These are phyloP conservation scores for Fragilariopsis cylindrus DNA, from an alignment of 108 stramenopile genomes.

Conservation along the genomic window DNA sequence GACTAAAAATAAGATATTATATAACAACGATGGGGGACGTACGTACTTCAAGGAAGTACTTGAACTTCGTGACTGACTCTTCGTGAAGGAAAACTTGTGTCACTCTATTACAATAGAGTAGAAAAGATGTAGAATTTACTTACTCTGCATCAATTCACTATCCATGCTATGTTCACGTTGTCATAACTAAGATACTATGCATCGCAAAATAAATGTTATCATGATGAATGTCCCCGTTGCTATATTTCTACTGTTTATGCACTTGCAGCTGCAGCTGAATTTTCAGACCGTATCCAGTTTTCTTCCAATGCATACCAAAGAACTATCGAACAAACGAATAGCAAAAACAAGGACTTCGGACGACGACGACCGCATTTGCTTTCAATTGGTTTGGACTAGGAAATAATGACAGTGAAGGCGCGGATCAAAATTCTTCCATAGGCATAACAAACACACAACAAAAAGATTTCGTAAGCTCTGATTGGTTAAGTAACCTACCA, in stretches of 20 bases:
- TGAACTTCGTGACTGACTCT: too few relatives aligned
- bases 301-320: not conserved
- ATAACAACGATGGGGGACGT: too few relatives aligned
- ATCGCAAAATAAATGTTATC: too few relatives aligned
- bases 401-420: not conserved
- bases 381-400: slow-evolving; percentile 13
- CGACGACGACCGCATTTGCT: not conserved
- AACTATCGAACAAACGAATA: not conserved
- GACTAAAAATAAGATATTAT: too few relatives aligned
- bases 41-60: too few relatives aligned
- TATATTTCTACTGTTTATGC: not conserved
- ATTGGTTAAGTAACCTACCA: slow-evolving; percentile 8
- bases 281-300: not conserved
- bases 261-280: not conserved
- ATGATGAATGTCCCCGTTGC: slow-evolving; percentile 6
- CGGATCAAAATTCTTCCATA: not conserved
- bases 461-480: slow-evolving; percentile 10
- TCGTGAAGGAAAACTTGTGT: too few relatives aligned
- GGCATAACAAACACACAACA: slow-evolving; percentile 8
- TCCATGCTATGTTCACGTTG: too few relatives aligned
- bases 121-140: too few relatives aligned
- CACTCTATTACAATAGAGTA: too few relatives aligned
- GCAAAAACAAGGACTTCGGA: not conserved
- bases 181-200: too few relatives aligned
- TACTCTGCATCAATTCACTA: too few relatives aligned